Evolutionary conservation across 1,284 basidiomycete genomes (phyloP).

Genomic region (Pterulicium gracile): DNA sequence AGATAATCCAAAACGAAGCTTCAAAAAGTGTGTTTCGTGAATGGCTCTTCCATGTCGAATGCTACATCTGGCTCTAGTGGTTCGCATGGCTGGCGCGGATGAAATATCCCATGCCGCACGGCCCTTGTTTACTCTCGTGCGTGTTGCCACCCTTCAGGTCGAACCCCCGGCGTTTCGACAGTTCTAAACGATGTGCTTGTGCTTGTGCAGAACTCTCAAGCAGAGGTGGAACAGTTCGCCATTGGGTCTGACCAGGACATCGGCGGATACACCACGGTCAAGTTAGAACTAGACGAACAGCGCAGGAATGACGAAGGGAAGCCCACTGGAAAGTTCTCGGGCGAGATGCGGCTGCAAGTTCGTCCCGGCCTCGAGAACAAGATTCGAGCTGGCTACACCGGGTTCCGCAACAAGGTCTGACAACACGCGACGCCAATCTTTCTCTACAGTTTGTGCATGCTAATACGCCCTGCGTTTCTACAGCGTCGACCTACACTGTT

Average conservation of each 20-base stretch:
- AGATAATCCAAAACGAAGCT: neutral
- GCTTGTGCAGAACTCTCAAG: conserved; percentile 29
- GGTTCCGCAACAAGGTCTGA: conserved; percentile 67
- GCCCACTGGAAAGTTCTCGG: conserved; percentile 61
- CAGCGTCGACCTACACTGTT: conserved; percentile 67
- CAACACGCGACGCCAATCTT: neutral
- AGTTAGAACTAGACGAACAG: conserved; percentile 50
- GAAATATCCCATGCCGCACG: conserved; percentile 44
- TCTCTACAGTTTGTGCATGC: neutral
- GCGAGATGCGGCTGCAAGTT: conserved; percentile 60
- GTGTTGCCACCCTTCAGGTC: too few species aligned
- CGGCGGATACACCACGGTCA: conserved; percentile 71
- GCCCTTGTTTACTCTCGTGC: conserved; percentile 44
- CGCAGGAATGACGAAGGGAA: conserved; percentile 27
- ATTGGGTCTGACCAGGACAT: conserved; percentile 79
- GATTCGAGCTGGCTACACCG: conserved; percentile 72
- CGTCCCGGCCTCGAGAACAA: conserved; percentile 47
- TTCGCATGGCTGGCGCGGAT: conserved; percentile 66
- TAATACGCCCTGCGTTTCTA: conserved; percentile 1
- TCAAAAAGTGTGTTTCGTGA: neutral
- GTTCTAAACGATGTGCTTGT: too few species aligned
- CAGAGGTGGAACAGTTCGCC: conserved; percentile 52
- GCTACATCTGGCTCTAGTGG: conserved; percentile 27
- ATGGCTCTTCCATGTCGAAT: conserved; percentile 1
- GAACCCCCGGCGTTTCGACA: too few species aligned